Base-by-base conservation (phyloP, 169 alveolate species). In the Gregarina niphandrodes region DNA sequence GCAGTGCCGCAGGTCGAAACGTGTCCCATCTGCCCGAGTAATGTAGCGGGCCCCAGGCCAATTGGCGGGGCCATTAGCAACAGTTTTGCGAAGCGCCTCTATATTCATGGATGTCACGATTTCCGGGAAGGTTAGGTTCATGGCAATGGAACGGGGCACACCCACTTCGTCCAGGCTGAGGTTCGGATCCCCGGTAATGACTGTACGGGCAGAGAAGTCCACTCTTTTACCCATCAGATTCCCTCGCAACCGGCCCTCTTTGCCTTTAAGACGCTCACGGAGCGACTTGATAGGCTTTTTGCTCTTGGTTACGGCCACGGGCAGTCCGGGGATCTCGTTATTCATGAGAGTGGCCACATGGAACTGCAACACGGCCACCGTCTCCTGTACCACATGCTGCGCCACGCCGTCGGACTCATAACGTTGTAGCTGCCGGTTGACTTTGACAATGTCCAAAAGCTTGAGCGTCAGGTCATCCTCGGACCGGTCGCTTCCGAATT, bases 201-300 rank as follows among this genome's bases (percentile, higher is more conserved):
- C 99, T 17, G 97, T 83, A 57, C 99, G 73, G 21, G 98, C 98
- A 24, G 96, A 85, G 54, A 86, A 91, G 58, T 93, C 98, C 0
- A 88, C 98, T 53, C 99, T 75, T 67, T 93, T 93, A 11, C 99
- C 99, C 99, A 93, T 93, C 42, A 93, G 63, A 70, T 93, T 89
- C 21, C 97, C 96, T 53, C 99, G 71, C 13, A 93, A 39, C 42
- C 97, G 67, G 1, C 99, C 99, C 66, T 91, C 99, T 62, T 93
- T 93, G 7, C 99, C 98, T 76, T 88, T 90, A 17, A 93, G 75
- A 28, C 99, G 65, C 1, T 95, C 79, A 20, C 95, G 70, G n/a
- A 93, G 78, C 12, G 96, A 80, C 75, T 93, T 93, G 11, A 93
- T 83, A 11, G 97, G 96, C 55, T 85, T 80, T 38, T 89, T 87